A percentile compares a stretch with the other conserved stretches of the same genome.
Conservation (phyloP, 2,329 filamentous ascomycete species). For the Dactylellina leptospora region DNA sequence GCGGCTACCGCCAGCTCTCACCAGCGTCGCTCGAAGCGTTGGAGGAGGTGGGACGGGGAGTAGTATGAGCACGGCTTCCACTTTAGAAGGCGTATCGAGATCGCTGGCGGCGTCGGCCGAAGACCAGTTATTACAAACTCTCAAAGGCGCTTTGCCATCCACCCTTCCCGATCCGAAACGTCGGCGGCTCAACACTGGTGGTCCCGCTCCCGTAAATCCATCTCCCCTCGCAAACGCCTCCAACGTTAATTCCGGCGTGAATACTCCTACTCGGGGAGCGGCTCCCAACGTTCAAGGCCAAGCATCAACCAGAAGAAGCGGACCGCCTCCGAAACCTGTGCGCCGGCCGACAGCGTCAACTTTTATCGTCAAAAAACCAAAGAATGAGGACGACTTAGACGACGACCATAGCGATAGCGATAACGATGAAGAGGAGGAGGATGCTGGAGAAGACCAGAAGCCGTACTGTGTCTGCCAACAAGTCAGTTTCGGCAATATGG, state of each 20-base stretch:
- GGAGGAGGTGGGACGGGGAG: slow-evolving; percentile 1
- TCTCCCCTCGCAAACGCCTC: slow-evolving; percentile 45
- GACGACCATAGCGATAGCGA: slow-evolving; percentile 51
- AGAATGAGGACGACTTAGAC: slow-evolving; percentile 48
- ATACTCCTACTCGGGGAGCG: slow-evolving; percentile 39
- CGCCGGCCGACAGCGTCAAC: slow-evolving; percentile 28
- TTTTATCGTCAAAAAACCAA: slow-evolving; percentile 23
- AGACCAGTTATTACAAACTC: slow-evolving; percentile 38
- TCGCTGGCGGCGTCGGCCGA: slow-evolving; percentile 40
- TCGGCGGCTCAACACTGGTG: slow-evolving; percentile 33
- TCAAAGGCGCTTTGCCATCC: slow-evolving; percentile 32
- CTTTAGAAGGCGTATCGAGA: slow-evolving; percentile 40
- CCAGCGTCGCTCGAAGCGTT: neutral
- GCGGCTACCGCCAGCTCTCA: slow-evolving; percentile 19
- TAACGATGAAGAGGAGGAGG: slow-evolving; percentile 70
- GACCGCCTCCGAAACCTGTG: slow-evolving; percentile 42
- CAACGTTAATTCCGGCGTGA: slow-evolving; percentile 42
- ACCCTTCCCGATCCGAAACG: slow-evolving; percentile 36
- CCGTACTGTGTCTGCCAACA: slow-evolving; percentile 85
- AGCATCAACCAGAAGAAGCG: slow-evolving; percentile 27
- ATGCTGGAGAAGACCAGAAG: slow-evolving; percentile 77
- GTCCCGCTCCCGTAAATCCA: slow-evolving; percentile 41
- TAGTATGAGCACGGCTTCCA: slow-evolving; percentile 45
- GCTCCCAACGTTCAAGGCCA: slow-evolving; percentile 25
- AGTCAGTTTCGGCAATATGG: slow-evolving; percentile 87